phyloP scores from a whole-genome alignment of 2,329 filamentous ascomycete genomes.

The Rugonectria rugulosa region DNA sequence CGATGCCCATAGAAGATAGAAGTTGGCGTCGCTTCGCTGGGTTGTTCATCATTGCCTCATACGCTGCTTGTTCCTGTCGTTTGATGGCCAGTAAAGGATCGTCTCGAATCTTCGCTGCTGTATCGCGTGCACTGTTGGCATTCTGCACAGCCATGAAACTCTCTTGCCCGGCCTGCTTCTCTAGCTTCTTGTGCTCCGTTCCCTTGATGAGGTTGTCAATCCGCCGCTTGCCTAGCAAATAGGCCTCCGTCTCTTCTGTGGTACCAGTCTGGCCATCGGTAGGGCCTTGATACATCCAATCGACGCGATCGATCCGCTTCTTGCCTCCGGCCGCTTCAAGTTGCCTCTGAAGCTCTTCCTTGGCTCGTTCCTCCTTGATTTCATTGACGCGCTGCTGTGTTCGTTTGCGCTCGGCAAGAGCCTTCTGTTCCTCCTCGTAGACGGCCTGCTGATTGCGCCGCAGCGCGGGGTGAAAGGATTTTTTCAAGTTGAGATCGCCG shows the following conservation, averaged over 20 bases:
- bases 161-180: slow-evolving; percentile 74
- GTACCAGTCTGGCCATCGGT: slow-evolving; percentile 77
- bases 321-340: slow-evolving; percentile 88
- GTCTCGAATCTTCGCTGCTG: slow-evolving; percentile 83
- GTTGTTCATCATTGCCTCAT: slow-evolving; percentile 82
- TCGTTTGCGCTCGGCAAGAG: slow-evolving; percentile 92
- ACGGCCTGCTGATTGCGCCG: slow-evolving; percentile 91
- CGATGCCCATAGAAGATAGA: slow-evolving; percentile 68
- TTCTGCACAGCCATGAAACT: slow-evolving; percentile 68
- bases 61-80: slow-evolving; percentile 84
- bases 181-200: slow-evolving; percentile 79
- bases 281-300: slow-evolving; percentile 98
- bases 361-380: slow-evolving; percentile 89
- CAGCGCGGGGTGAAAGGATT: slow-evolving; percentile 91
- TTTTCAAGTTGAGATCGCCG: slow-evolving; percentile 94
- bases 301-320: slow-evolving; percentile 82
- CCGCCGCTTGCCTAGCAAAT: slow-evolving; percentile 88
- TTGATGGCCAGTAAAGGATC: slow-evolving; percentile 95
- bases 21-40: slow-evolving; percentile 73
- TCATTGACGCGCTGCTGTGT: slow-evolving; percentile 92
- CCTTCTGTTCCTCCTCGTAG: slow-evolving; percentile 90
- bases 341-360: slow-evolving; percentile 89
- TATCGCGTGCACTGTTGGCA: slow-evolving; percentile 80
- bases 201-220: slow-evolving; percentile 86
- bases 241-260: slow-evolving; percentile 91